Evolutionary conservation across 2,329 filamentous ascomycete species (phyloP).

Genomic region (Fusarium solani-melongenae): DNA sequence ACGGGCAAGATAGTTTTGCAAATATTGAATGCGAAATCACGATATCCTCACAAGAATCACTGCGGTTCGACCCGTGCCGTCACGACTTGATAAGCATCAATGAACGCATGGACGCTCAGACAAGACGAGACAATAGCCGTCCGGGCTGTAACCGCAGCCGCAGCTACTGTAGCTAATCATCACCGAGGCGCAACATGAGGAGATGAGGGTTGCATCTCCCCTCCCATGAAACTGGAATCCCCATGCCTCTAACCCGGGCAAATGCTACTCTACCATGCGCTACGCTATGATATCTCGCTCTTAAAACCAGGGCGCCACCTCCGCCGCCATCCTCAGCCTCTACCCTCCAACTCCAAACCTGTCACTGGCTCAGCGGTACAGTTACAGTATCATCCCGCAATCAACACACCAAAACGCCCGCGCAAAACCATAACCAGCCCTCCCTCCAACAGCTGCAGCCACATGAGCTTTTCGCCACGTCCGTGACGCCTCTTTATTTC

Average conservation of each 20-base stretch:
- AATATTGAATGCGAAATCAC: no score
- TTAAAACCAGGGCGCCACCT: conserved; percentile 6
- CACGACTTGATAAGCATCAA: neutral
- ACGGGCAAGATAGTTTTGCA: no score
- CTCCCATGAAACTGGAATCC: neutral
- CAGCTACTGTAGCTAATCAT: neutral
- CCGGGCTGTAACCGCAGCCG: neutral
- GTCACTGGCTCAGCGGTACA: neutral
- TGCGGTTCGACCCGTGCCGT: conserved; percentile 1
- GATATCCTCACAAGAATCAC: neutral
- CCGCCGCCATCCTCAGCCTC: conserved; percentile 1
- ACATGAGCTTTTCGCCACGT: neutral
- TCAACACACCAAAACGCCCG: neutral
- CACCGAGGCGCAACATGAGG: neutral
- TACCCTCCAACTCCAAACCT: neutral
- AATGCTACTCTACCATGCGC: neutral
- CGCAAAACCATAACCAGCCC: neutral
- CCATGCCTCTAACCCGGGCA: neutral
- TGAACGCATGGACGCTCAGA: neutral
- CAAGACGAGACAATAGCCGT: neutral
- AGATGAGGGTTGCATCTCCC: neutral
- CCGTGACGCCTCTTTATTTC: neutral
- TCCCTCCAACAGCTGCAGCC: neutral
- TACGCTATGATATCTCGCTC: neutral
- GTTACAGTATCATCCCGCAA: neutral